Evolutionary conservation across 2,329 filamentous ascomycete species (phyloP).

Genomic region (Hymenoscyphus infarciens): DNA sequence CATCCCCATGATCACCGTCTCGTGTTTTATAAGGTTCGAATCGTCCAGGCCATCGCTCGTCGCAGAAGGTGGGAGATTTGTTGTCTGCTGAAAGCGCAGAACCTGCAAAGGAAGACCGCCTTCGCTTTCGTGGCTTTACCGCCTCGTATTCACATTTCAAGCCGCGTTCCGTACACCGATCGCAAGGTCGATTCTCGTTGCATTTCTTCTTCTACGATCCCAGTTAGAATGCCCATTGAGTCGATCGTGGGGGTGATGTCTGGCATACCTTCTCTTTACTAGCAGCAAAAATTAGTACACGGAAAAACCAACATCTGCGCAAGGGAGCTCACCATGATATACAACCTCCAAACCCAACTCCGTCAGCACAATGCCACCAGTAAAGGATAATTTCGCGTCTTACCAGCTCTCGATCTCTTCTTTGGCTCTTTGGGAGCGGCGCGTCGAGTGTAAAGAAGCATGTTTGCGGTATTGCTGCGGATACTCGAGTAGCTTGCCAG

Average conservation of each 20-base stretch:
- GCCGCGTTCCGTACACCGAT: conserved; percentile 31
- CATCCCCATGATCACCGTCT: conserved; percentile 10
- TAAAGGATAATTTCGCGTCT: conserved; percentile 26
- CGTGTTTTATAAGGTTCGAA: conserved; percentile 21
- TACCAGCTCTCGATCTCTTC: conserved; percentile 56
- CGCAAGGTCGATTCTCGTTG: conserved; percentile 34
- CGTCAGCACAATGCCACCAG: conserved; percentile 19
- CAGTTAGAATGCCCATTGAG: neutral
- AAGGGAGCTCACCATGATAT: conserved; percentile 32
- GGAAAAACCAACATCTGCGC: neutral
- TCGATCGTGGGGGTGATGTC: neutral
- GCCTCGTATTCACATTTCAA: conserved; percentile 34
- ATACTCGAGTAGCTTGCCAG: neutral
- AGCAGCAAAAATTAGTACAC: conserved; percentile 2
- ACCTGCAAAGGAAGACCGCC: conserved; percentile 26
- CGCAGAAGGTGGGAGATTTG: conserved; percentile 20
- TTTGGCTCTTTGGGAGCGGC: conserved; percentile 57
- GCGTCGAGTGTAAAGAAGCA: conserved; percentile 57
- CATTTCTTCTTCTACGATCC: conserved; percentile 35
- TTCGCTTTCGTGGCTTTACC: conserved; percentile 32
- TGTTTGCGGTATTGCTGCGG: conserved; percentile 28
- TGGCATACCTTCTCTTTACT: conserved; percentile 35
- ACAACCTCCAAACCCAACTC: conserved; percentile 26
- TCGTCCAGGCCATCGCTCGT: conserved; percentile 25
- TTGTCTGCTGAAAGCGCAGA: conserved; percentile 25